Conservation (phyloP, 2,329 filamentous ascomycete species). For the Alternaria alternata region DNA sequence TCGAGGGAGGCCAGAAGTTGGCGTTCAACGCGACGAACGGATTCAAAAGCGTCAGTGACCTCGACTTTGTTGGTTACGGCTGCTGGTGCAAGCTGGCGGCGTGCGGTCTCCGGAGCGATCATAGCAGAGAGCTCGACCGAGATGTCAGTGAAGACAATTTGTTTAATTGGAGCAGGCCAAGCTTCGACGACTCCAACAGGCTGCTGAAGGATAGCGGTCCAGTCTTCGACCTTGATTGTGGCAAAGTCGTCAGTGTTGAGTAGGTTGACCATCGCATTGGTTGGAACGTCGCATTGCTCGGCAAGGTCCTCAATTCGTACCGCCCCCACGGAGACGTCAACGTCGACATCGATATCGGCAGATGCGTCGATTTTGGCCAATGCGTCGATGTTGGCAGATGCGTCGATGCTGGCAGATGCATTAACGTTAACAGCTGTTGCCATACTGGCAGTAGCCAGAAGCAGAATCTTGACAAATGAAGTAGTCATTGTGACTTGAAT, state of each 20-base stretch:
- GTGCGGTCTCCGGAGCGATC: neutral
- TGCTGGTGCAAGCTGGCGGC: neutral
- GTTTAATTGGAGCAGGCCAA: neutral
- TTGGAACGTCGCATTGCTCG: neutral
- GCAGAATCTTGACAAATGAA: neutral
- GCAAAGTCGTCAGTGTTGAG: conserved; percentile 1
- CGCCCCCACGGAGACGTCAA: neutral
- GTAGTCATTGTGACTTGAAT: neutral
- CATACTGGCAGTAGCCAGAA: neutral
- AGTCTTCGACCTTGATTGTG: neutral
- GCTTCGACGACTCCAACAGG: neutral
- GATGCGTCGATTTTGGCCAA: too few relatives aligned
- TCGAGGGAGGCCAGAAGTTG: neutral
- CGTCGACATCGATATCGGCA: neutral
- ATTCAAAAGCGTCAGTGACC: neutral
- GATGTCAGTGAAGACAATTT: neutral
- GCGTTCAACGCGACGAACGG: neutral
- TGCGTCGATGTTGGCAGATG: neutral
- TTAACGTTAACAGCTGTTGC: neutral
- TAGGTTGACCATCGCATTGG: neutral
- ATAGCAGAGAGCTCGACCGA: neutral
- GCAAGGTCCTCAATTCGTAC: neutral
- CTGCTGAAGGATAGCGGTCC: neutral
- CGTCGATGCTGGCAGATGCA: neutral
- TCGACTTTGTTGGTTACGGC: neutral